Conservation (phyloP, 306 rosid genomes). For the Dalbergia cultrata region DNA sequence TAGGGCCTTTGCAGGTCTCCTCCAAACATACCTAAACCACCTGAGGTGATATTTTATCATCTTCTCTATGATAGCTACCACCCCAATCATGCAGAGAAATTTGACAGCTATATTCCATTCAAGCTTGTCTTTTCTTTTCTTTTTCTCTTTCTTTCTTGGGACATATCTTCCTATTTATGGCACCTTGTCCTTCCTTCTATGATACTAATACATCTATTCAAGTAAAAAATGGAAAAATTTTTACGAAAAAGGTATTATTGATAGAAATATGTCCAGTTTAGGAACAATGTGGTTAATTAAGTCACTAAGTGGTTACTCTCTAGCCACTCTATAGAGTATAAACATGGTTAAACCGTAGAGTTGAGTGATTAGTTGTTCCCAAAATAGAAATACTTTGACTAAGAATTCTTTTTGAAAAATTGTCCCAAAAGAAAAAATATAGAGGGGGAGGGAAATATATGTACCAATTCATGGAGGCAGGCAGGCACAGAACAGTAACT, state of each 20-base stretch:
- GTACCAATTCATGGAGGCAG: neutral
- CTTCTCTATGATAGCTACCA: no score
- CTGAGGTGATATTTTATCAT: no score
- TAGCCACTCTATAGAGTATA: neutral
- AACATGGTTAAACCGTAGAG: neutral
- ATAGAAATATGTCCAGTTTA: neutral
- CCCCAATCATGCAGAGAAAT: neutral
- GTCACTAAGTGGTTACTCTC: neutral
- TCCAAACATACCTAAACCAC: no score
- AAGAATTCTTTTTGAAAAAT: neutral
- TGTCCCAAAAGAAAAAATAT: neutral
- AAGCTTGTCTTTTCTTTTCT: neutral
- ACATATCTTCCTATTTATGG: neutral
- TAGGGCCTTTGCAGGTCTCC: no score
- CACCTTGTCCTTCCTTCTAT: slow-evolving; percentile 2
- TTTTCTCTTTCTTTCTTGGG: neutral
- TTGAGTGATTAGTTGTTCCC: neutral
- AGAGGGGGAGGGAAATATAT: neutral
- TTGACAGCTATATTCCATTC: neutral
- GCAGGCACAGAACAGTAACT: slow-evolving; percentile 7
- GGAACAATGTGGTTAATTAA: neutral
- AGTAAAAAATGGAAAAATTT: neutral
- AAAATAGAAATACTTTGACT: neutral
- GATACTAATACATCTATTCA: neutral
- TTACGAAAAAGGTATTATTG: neutral